These are phyloP conservation scores for Neurospora sp. DNA, from an alignment of 495 filamentous ascomycete species.

Conservation along the genomic window DNA sequence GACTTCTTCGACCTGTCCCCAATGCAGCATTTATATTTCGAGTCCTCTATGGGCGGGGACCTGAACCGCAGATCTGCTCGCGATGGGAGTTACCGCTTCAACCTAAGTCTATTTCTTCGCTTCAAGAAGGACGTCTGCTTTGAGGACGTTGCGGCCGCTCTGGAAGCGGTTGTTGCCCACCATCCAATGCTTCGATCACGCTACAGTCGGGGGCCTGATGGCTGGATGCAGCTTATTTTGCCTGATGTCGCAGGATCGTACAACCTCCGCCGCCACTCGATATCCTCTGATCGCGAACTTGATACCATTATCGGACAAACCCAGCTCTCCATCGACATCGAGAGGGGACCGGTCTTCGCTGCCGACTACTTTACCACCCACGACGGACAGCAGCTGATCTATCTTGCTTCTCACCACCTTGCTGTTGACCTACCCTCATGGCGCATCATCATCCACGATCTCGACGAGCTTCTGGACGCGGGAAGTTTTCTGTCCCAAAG, in stretches of 20 bases:
- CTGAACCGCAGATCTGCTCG: conserved; percentile 24
- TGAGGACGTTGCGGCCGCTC: conserved; percentile 38
- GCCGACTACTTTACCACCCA: conserved; percentile 42
- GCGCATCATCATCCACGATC: conserved; percentile 56
- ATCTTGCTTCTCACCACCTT: conserved; percentile 57
- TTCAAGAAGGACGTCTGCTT: conserved; percentile 41
- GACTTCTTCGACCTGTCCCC: conserved; percentile 56
- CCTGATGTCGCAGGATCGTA: conserved; percentile 31
- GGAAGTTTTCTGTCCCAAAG: conserved; percentile 28
- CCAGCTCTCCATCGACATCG: conserved; percentile 31
- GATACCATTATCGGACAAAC: conserved; percentile 26
- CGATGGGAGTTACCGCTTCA: conserved; percentile 58
- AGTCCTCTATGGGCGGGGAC: conserved; percentile 34
- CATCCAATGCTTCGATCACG: conserved; percentile 71
- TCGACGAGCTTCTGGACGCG: conserved; percentile 51
- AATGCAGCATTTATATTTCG: conserved; percentile 63
- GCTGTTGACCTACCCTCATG: conserved; percentile 64
- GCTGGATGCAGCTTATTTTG: conserved; percentile 34
- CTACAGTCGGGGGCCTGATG: conserved; percentile 32
- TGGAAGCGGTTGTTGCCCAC: conserved; percentile 48
- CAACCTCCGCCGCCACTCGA: conserved; percentile 24
- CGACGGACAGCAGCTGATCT: conserved; percentile 43
- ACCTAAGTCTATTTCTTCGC: conserved; percentile 57
- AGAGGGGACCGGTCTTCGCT: conserved; percentile 36
- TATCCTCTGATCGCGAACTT: conserved; percentile 29